Percentiles rank a stretch among this genome's conserved stretches.
These are phyloP conservation scores for Pyrenophora tritici-repentis DNA, from an alignment of 2,329 filamentous ascomycete genomes.

Conservation along the genomic window DNA sequence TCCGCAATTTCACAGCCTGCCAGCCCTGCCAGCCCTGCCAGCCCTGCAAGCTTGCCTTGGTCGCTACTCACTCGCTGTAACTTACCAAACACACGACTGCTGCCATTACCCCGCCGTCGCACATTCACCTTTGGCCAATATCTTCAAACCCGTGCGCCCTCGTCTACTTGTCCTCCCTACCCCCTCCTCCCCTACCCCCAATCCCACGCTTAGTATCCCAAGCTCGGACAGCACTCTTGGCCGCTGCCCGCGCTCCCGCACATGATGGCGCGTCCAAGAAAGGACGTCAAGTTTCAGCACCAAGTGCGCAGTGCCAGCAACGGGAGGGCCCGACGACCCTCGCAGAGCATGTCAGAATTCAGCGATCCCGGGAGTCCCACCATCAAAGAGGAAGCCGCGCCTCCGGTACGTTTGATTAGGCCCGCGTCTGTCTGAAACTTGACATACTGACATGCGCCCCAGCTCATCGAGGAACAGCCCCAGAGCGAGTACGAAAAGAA, in stretches of 20 bases:
- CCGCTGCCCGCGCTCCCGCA: constrained; percentile 7
- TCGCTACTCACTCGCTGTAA: not conserved
- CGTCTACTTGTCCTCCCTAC: not conserved
- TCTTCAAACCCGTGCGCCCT: constrained; percentile 1
- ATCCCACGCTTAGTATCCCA: not conserved
- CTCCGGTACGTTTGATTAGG: constrained; percentile 10
- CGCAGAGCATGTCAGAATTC: constrained; percentile 72
- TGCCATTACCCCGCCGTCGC: constrained; percentile 10
- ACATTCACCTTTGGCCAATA: constrained; percentile 1
- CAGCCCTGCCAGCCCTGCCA: not conserved
- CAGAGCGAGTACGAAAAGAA: constrained; percentile 93
- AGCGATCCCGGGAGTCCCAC: constrained; percentile 62
- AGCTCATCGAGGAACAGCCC: constrained; percentile 45
- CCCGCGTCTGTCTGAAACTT: not conserved
- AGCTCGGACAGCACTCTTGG: constrained; percentile 2
- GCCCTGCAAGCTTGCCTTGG: not conserved
- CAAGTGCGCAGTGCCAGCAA: constrained; percentile 51
- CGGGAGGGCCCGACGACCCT: constrained; percentile 61
- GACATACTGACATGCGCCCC: constrained; percentile 24
- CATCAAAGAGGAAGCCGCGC: constrained; percentile 47
- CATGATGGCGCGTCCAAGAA: constrained; percentile 52
- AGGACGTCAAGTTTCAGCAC: constrained; percentile 66
- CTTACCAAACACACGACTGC: constrained; percentile 4
- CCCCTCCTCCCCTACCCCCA: not conserved
- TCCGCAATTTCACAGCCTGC: constrained; percentile 16